Conservation (phyloP, 768 basidiomycete genomes). For the Pilatotrama ljubarskyi region DNA sequence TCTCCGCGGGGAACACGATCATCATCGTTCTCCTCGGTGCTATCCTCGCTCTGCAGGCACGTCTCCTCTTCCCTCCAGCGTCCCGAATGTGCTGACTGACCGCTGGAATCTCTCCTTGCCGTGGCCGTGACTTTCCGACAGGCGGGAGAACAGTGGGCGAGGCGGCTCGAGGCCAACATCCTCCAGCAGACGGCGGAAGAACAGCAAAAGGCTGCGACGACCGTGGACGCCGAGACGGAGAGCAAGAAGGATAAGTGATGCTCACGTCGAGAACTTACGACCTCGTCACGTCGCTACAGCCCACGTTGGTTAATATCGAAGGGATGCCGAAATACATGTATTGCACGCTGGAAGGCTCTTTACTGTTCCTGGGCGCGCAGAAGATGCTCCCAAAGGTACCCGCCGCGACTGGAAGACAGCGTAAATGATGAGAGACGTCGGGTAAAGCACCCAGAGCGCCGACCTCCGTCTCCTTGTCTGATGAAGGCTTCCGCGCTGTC, state of each 20-base stretch:
- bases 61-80: slow-evolving; percentile 24
- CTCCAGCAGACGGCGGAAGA: slow-evolving; percentile 29
- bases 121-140: slow-evolving; percentile 23
- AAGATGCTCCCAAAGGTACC: not conserved
- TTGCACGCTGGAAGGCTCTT: not conserved
- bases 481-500: not conserved
- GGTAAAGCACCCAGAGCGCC: not conserved
- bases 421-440: slow-evolving; percentile 10
- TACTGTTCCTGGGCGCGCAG: not conserved
- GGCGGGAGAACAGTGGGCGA: slow-evolving; percentile 51
- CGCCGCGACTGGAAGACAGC: not conserved
- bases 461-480: slow-evolving; percentile 1
- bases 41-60: slow-evolving; percentile 72
- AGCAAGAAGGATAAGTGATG: slow-evolving; percentile 30
- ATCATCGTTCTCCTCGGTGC: slow-evolving; percentile 67
- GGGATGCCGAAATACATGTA: not conserved
- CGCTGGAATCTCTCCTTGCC: not conserved
- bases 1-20: slow-evolving; percentile 87
- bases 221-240: slow-evolving; percentile 18
- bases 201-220: slow-evolving; percentile 15
- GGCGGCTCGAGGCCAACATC: slow-evolving; percentile 42
- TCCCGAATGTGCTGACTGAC: not conserved
- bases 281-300: not conserved
- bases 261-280: not conserved
- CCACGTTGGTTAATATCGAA: not conserved